phyloP scores from a whole-genome alignment of 2,329 filamentous ascomycete genomes.

The Talaromyces sp. region DNA sequence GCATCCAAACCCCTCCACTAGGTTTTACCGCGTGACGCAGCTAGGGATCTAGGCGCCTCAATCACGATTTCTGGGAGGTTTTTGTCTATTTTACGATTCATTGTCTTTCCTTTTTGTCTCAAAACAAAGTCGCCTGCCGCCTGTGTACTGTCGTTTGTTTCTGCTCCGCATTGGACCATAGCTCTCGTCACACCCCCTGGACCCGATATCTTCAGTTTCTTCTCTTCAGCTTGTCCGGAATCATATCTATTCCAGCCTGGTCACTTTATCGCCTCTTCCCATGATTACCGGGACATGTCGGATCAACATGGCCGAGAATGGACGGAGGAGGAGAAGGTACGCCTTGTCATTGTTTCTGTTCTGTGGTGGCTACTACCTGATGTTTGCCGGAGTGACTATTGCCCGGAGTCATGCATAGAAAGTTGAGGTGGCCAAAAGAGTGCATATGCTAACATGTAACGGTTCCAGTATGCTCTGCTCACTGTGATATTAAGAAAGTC shows the following conservation, averaged over 20 bases:
- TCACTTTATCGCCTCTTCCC: constrained; percentile 24
- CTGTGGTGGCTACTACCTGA: background rate
- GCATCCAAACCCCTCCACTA: constrained; percentile 6
- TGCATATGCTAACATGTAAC: constrained; percentile 9
- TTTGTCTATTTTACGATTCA: constrained; percentile 28
- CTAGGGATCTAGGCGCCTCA: constrained; percentile 28
- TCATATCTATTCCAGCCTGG: background rate
- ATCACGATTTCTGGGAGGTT: constrained; percentile 33
- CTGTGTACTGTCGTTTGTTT: constrained; percentile 17
- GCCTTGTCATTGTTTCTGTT: constrained; percentile 9
- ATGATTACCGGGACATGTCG: constrained; percentile 46
- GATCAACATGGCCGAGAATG: constrained; percentile 44
- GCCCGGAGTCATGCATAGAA: background rate
- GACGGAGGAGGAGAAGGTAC: constrained; percentile 49
- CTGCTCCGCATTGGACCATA: constrained; percentile 13
- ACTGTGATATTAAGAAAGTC: constrained; percentile 45
- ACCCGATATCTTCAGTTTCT: background rate
- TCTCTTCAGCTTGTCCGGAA: background rate
- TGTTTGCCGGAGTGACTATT: background rate
- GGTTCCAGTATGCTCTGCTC: constrained; percentile 39
- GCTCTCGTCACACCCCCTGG: background rate
- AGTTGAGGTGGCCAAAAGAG: constrained; percentile 1
- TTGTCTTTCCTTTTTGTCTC: constrained; percentile 20
- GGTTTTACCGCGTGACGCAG: constrained; percentile 26
- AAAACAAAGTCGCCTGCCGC: constrained; percentile 21